These are phyloP conservation scores for Coccomyxa sp. DNA, from an alignment of 139 green algal genomes.

Conservation along the genomic window DNA sequence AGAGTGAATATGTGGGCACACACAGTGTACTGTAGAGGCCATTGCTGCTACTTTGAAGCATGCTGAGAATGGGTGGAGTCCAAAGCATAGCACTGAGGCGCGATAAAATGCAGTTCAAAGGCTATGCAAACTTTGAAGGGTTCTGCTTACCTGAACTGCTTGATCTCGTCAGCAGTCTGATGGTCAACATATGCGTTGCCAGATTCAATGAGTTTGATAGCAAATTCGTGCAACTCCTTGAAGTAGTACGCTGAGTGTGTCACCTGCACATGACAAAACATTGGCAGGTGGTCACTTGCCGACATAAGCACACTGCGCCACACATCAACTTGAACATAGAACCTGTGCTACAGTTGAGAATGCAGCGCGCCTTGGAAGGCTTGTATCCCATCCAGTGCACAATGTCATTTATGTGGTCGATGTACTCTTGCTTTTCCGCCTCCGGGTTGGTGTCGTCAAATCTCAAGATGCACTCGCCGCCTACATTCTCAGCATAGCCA, in stretches of 20 bases:
- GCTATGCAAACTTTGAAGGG: too few species aligned
- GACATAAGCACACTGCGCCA: too few species aligned
- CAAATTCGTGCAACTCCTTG: slow-evolving; percentile 85
- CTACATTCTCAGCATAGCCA: slow-evolving; percentile 82
- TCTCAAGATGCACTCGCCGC: slow-evolving; percentile 87
- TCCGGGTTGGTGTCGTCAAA: slow-evolving; percentile 99
- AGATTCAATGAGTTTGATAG: slow-evolving; percentile 88
- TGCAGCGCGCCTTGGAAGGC: slow-evolving; percentile 72
- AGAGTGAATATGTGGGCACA: neutral
- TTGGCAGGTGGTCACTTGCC: neutral
- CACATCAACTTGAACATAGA: neutral
- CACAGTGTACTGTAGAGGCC: too few species aligned
- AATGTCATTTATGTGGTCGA: slow-evolving; percentile 97
- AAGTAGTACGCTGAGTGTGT: slow-evolving; percentile 98
- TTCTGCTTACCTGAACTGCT: slow-evolving; percentile 40
- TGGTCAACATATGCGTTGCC: slow-evolving; percentile 95
- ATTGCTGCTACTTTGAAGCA: too few species aligned
- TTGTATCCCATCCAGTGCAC: slow-evolving; percentile 93
- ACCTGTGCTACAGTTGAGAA: neutral
- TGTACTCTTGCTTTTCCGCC: slow-evolving; percentile 98
- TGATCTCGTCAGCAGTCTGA: slow-evolving; percentile 93
- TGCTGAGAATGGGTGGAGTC: neutral
- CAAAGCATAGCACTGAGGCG: neutral
- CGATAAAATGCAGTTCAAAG: too few species aligned
- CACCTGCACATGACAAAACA: slow-evolving; percentile 29